Evolutionary conservation across 1,284 basidiomycete genomes (phyloP), one percentile per base, ranked within the genome.

Genomic region (Trametes sp.): DNA sequence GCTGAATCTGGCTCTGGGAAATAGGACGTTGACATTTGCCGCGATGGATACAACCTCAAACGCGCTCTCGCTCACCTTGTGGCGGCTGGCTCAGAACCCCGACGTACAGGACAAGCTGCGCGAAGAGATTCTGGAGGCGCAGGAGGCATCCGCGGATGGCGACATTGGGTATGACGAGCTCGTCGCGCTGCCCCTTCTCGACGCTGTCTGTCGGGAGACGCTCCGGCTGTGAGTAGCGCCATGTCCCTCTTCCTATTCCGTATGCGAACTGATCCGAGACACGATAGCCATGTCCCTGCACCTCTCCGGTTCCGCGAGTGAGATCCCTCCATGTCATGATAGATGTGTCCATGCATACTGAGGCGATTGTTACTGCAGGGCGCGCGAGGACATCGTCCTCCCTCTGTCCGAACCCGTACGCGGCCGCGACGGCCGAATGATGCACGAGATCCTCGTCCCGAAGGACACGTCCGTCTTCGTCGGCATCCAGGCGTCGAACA

Each of bases 141-240:
- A 61, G 6, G 57, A 57, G 14, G 59, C 61, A 7, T 38, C 54
- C n/a, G 54, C 67, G 28, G 59, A 63, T 11, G 58, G 48, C 9
- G 70, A 73, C 29, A 54, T 74, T 24, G 52, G 66, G 0, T 73
- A 75, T 54, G 76, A 78, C 58, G 57, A 59, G 0, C 67, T 78
- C 11, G 71, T 73, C 24, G 54, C 59, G 1, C 63, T 77, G 9
- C 74, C 76, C 0, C 76, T 71, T 53, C 65, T 77, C 8, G 76
- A 77, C 45, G 76, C 73, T 1, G 67, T 77, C 7, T 75, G 74
- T 42, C 66, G 73, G 13, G 76, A 77, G 55, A 74, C 74, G 0
- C 59, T 77, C 13, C 65, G 75, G 14, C 49, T 73, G 70, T 71
- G 38, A 26, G 63, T 65, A 16, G 2, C 29, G 7, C 28, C 31